Evolutionary conservation across 2,329 filamentous ascomycete genomes (phyloP).

Genomic region (Blastomyces parvus): DNA sequence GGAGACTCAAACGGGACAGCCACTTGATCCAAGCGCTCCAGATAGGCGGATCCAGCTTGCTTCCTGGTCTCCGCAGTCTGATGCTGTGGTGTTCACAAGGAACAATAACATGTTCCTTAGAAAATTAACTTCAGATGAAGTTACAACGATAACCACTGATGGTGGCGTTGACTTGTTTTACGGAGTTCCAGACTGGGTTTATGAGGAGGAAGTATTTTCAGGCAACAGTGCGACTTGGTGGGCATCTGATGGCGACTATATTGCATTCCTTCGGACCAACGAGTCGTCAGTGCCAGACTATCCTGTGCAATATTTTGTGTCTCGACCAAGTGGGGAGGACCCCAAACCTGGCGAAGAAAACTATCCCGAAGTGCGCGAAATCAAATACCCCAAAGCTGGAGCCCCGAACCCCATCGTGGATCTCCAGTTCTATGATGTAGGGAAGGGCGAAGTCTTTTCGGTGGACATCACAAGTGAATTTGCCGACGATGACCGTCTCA

Average conservation of each 20-base stretch:
- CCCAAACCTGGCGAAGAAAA: conserved; percentile 65
- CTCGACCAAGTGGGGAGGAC: conserved; percentile 65
- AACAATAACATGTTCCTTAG: conserved; percentile 86
- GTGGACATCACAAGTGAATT: conserved; percentile 73
- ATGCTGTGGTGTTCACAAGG: conserved; percentile 79
- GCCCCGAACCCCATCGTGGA: conserved; percentile 86
- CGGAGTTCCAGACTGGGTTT: conserved; percentile 95
- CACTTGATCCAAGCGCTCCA: conserved; percentile 61
- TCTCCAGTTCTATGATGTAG: conserved; percentile 78
- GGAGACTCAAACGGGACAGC: conserved; percentile 62
- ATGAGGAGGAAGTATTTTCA: conserved; percentile 74
- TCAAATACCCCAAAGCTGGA: conserved; percentile 97
- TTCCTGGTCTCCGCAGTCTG: conserved; percentile 77
- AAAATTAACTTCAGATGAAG: conserved; percentile 49
- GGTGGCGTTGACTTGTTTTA: conserved; percentile 87
- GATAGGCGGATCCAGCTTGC: conserved; percentile 68
- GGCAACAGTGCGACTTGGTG: conserved; percentile 87
- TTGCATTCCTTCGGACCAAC: conserved; percentile 89
- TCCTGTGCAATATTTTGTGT: conserved; percentile 86
- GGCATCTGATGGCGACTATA: conserved; percentile 77
- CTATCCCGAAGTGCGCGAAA: conserved; percentile 80
- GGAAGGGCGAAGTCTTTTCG: conserved; percentile 65
- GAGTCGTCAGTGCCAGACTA: conserved; percentile 87
- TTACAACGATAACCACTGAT: conserved; percentile 71
- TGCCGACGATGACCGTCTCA: conserved; percentile 68